These are phyloP conservation scores for Penicillium crustosum DNA, from an alignment of 2,329 filamentous ascomycete genomes.

Conservation along the genomic window DNA sequence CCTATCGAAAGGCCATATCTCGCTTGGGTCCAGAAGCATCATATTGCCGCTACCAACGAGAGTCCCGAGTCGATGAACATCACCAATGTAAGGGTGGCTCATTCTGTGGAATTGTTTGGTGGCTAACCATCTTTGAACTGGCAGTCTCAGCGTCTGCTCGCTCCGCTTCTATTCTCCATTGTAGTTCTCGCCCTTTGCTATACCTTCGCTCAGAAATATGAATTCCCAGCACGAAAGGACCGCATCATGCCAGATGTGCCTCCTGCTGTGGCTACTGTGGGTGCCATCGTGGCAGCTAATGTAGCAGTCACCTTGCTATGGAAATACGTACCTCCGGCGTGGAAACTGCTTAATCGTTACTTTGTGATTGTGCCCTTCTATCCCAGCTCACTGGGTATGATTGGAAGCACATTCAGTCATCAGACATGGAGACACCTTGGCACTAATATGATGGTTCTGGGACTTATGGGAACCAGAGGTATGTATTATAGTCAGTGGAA, in stretches of 20 bases:
- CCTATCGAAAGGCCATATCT: slow-evolving; percentile 40
- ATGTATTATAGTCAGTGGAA: slow-evolving; percentile 16
- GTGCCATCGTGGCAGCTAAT: slow-evolving; percentile 53
- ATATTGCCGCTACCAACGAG: slow-evolving; percentile 38
- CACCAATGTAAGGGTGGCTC: slow-evolving; percentile 34
- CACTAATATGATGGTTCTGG: slow-evolving; percentile 56
- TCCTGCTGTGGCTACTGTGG: slow-evolving; percentile 54
- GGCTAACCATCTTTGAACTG: neutral
- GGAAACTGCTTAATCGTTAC: slow-evolving; percentile 58
- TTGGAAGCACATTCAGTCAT: slow-evolving; percentile 60
- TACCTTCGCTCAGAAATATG: slow-evolving; percentile 50
- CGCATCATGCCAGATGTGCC: slow-evolving; percentile 52
- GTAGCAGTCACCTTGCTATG: slow-evolving; percentile 52
- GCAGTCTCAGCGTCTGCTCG: slow-evolving; percentile 48
- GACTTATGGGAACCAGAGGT: slow-evolving; percentile 54
- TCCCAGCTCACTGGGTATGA: slow-evolving; percentile 52
- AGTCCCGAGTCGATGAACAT: slow-evolving; percentile 35
- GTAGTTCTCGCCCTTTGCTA: slow-evolving; percentile 45
- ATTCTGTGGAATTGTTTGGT: neutral
- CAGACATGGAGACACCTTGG: slow-evolving; percentile 53
- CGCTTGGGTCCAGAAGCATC: slow-evolving; percentile 47
- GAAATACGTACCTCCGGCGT: slow-evolving; percentile 52
- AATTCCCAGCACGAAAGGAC: slow-evolving; percentile 48
- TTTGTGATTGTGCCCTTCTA: slow-evolving; percentile 54
- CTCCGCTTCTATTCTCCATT: slow-evolving; percentile 43